phyloP scores from a whole-genome alignment of 2,329 filamentous ascomycete species.

The Pseudofabraea citricarpa region DNA sequence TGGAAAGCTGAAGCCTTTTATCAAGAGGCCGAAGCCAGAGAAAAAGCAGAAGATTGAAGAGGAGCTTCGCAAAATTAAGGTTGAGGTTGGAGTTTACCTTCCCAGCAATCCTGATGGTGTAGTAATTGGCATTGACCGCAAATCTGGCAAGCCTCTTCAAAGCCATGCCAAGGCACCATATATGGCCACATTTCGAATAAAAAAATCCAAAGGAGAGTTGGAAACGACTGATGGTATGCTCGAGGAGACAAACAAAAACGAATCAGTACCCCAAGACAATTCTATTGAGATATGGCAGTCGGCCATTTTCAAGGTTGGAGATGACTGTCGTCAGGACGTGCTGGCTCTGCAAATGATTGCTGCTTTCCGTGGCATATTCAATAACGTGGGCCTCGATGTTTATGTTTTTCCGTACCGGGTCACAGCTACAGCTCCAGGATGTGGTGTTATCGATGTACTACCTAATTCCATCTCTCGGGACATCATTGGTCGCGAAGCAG shows the following conservation, averaged over 20 bases:
- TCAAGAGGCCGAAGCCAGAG: constrained; percentile 87
- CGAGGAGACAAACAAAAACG: constrained; percentile 39
- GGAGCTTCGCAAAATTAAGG: constrained; percentile 92
- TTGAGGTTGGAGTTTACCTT: constrained; percentile 95
- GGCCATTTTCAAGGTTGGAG: constrained; percentile 98
- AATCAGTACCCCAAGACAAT: constrained; percentile 35
- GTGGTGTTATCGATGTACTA: constrained; percentile 95
- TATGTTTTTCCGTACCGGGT: constrained; percentile 97
- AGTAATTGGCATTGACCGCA: constrained; percentile 95
- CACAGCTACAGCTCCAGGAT: constrained; percentile 93
- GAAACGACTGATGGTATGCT: constrained; percentile 49
- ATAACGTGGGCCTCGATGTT: constrained; percentile 88
- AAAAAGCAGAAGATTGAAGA: constrained; percentile 99
- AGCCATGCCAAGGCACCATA: constrained; percentile 98
- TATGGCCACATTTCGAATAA: constrained; percentile 98
- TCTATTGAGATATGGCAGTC: constrained; percentile 97
- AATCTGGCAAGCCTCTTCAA: constrained; percentile 94
- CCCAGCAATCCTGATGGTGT: constrained; percentile 96
- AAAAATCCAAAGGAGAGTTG: constrained; percentile 62
- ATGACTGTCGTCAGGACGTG: constrained; percentile 96
- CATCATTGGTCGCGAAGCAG: constrained; percentile 96
- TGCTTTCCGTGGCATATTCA: constrained; percentile 95
- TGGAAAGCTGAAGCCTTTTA: constrained; percentile 88
- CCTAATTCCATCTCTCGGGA: constrained; percentile 97
- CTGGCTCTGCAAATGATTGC: constrained; percentile 97